Base-by-base conservation (phyloP, 2,329 filamentous ascomycete species). In the Shiraia bambusicola region DNA sequence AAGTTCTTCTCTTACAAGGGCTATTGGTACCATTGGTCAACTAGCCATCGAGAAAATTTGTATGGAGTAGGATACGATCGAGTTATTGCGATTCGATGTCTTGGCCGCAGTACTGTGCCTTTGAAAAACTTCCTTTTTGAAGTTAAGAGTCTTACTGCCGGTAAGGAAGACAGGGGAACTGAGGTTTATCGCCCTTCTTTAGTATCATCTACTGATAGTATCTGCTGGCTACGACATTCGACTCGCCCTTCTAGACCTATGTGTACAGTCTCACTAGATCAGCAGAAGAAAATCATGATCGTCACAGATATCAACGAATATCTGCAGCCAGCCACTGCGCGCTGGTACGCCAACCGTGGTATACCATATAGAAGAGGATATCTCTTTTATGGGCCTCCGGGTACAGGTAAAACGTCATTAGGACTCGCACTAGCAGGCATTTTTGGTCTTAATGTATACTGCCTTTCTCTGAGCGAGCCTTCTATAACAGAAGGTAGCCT, bases 361-460 rank as follows among this genome's bases (percentile, higher is more conserved):
- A 92, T 95, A 19, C 89, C 90, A 0, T 94, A 94, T 63, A 80
- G 89, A 11, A 78, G 89, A 4, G 90, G 90, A 0, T 95, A 93
- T 58, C 78, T 95, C 0, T 81, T 95, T 11, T 76, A 91, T 50
- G 89, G 89, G 0, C 88, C 88, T 0, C 87, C 88, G 0, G 87
- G 88, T 1, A 91, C 87, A 0, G 87, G 88, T 11, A 93, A 92
- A 68, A 86, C 82, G 1, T 58, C 52, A 0, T 45, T 65, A 9
- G 58, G 54, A 1, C 60, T 66, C 15, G 72, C 74, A 0, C 53
- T 76, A 1, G 74, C 73, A 8, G 72, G 73, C 1, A 65, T 75
- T 22, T 76, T 76, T 39, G 71, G 72, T 2, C 58, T 76, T 2
- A 65, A 71, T 29, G 70, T 76, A 17, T 73, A 73, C 52, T 71